Evolutionary conservation across 768 basidiomycete genomes (phyloP), one percentile per base, ranked within the genome.

Genomic region (Mycena galericulata): DNA sequence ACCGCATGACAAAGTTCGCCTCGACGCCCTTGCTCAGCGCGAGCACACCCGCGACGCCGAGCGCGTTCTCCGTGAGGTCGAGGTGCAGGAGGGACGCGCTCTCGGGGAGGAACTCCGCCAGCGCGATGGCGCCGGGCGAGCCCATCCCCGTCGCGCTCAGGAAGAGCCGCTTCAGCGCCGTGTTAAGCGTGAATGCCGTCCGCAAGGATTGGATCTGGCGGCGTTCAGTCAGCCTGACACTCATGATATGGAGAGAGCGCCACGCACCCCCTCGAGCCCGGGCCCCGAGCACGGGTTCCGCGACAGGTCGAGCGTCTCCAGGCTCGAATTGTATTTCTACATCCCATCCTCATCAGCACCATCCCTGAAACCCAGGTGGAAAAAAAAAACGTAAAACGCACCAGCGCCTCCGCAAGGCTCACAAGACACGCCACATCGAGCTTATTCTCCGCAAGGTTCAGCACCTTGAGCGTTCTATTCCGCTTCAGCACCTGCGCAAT

Each of bases 21-120:
- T 94, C 94, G 55, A 99, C 80, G 0, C 96, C 94, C 3, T 90
- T 91, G 61, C 89, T 92, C 26, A 99, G 88, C 0, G 98, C 98
- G 89, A 98, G 92, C 4, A 98, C 92, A 20, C 95, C 97, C 0
- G 97, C 96, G 38, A 96, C 85, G 75, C 96, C 96, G 34, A 99
- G 81, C 8, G 84, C 79, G 77, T 97, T 97, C 72, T 86, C 82
- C 0, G 96, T 98, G 30, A 98, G 81, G 79, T 98, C 98, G 60
- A 99, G 89, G 78, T 99, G 97, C 0, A 98, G 84, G 6, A 99
- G 84, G 0, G 92, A 92, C 20, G 85, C 87, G 0, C 94, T 91
- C 77, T 99, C 97, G 0, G 97, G 96, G 1, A 99, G 88, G 82
- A 98, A 99, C 78, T 99, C 97, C 3, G 97, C 98, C 2, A 99